A percentile compares a stretch with the other conserved stretches of the same genome.
Evolutionary conservation across 108 stramenopile genomes (phyloP).

Genomic region (Bacterosira constricta): DNA sequence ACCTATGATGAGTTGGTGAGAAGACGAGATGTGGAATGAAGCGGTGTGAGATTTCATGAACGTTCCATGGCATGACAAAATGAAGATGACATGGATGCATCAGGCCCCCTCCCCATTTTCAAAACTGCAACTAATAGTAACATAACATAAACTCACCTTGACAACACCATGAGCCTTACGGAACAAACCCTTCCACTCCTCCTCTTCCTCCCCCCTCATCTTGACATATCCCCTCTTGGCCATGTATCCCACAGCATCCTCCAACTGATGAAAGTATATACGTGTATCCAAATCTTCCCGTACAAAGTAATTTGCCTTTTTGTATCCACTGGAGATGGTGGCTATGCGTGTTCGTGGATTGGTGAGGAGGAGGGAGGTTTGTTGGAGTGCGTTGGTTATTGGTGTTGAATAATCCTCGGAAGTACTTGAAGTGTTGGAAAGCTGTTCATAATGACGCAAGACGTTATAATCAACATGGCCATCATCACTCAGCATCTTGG

Average conservation of each 20-base stretch:
- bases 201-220: slow-evolving; percentile 33
- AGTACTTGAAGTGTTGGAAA: background rate
- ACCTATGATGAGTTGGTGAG: background rate
- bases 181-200: slow-evolving; percentile 27
- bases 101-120: no score
- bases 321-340: slow-evolving; percentile 41
- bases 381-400: background rate
- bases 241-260: slow-evolving; percentile 40
- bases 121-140: no score
- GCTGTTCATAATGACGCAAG: slow-evolving; percentile 6
- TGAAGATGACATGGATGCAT: no score
- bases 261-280: slow-evolving; percentile 43
- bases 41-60: no score
- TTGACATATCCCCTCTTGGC: slow-evolving; percentile 32
- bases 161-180: slow-evolving; percentile 33
- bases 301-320: slow-evolving; percentile 36
- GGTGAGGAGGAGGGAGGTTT: background rate
- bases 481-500: slow-evolving; percentile 19
- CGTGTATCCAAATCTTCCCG: slow-evolving; percentile 44
- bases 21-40: background rate
- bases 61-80: no score
- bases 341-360: slow-evolving; percentile 32
- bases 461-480: slow-evolving; percentile 11
- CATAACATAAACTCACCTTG: slow-evolving; percentile 16
- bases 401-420: background rate